Evolutionary conservation across 1,284 basidiomycete genomes (phyloP).

Genomic region (Mrakiaceae sp.): DNA sequence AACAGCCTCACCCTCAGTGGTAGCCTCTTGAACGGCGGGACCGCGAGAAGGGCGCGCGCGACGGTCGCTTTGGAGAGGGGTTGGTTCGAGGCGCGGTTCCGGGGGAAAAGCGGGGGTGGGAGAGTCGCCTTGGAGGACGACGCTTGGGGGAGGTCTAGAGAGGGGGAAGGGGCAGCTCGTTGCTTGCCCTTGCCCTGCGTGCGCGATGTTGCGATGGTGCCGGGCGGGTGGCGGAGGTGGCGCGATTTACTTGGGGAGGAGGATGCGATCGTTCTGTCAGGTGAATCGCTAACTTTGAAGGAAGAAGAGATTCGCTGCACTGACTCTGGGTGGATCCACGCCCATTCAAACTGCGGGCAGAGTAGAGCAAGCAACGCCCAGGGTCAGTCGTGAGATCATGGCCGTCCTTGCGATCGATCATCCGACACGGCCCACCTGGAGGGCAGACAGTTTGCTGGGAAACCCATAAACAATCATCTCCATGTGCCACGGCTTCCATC

Average conservation of each 20-base stretch:
- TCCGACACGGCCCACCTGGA: slow-evolving; percentile 2
- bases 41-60: slow-evolving; percentile 10
- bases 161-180: background rate
- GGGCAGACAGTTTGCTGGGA: slow-evolving; percentile 23
- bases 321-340: slow-evolving; percentile 11
- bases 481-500: slow-evolving; percentile 14
- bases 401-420: too few species aligned
- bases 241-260: slow-evolving; percentile 7
- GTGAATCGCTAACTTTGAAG: background rate
- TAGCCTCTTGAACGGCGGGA: slow-evolving; percentile 3
- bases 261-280: background rate
- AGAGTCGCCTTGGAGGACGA: background rate
- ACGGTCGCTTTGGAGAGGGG: slow-evolving; percentile 6
- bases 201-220: background rate
- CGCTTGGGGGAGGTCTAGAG: background rate
- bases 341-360: background rate
- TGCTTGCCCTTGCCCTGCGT: background rate
- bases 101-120: slow-evolving; percentile 8
- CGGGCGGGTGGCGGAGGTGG: slow-evolving; percentile 5
- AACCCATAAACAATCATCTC: slow-evolving; percentile 17
- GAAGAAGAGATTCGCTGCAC: background rate
- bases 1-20: slow-evolving; percentile 14
- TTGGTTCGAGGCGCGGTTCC: slow-evolving; percentile 1
- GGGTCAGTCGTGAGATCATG: background rate
- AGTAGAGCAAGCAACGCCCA: background rate